Evolutionary conservation across 2,329 filamentous ascomycete species (phyloP).

Genomic region (Phialocephala subalpina): DNA sequence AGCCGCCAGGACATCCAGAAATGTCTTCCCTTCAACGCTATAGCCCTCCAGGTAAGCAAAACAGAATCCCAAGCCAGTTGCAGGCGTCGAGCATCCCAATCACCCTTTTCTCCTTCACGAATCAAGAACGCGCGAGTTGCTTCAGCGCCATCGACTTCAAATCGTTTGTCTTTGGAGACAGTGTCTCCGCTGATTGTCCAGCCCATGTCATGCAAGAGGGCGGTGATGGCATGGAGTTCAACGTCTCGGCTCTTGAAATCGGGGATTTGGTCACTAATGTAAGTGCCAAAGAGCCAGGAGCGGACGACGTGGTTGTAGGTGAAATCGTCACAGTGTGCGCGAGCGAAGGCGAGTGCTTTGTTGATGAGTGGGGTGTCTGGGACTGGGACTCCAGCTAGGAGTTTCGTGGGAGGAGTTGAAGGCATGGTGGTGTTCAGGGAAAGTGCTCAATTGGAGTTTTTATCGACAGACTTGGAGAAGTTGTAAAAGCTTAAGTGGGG

Average conservation of each 20-base stretch:
- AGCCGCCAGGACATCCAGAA: slow-evolving; percentile 11
- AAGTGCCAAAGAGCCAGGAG: slow-evolving; percentile 47
- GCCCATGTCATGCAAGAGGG: slow-evolving; percentile 53
- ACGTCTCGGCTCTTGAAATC: slow-evolving; percentile 38
- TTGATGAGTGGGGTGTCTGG: slow-evolving; percentile 48
- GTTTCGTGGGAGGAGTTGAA: slow-evolving; percentile 27
- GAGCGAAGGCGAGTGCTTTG: slow-evolving; percentile 45
- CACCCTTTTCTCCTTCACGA: slow-evolving; percentile 28
- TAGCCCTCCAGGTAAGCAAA: slow-evolving; percentile 28
- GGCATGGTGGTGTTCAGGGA: background rate
- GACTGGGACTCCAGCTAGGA: slow-evolving; percentile 46
- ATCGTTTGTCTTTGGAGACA: slow-evolving; percentile 52
- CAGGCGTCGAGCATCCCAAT: slow-evolving; percentile 50
- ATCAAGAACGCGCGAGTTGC: slow-evolving; percentile 51
- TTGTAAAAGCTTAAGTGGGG: background rate
- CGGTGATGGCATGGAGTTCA: slow-evolving; percentile 49
- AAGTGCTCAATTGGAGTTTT: background rate
- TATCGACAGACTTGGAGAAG: background rate
- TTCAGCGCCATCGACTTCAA: slow-evolving; percentile 59
- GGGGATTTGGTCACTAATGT: slow-evolving; percentile 46
- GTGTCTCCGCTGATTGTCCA: slow-evolving; percentile 48
- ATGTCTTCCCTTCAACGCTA: slow-evolving; percentile 17
- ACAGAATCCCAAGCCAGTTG: slow-evolving; percentile 59
- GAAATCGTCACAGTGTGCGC: slow-evolving; percentile 40
- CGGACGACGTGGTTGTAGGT: slow-evolving; percentile 51